Evolutionary conservation across 2,329 filamentous ascomycete species (phyloP).

Genomic region (Penicillium sp.): DNA sequence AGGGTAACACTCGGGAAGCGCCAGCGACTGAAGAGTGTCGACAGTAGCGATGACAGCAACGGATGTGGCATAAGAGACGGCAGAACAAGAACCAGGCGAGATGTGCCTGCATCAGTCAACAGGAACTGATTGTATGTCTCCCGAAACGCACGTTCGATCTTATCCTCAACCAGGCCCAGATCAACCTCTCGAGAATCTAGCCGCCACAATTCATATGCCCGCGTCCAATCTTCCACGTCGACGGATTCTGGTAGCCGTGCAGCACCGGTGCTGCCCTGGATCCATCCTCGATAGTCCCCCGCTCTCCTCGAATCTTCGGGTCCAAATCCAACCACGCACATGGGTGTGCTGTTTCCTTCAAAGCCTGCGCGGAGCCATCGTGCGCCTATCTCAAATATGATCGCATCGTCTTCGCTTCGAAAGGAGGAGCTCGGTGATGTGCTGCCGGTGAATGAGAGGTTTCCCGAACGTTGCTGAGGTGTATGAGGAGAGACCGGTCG

Average conservation of each 20-base stretch:
- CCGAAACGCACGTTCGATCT: constrained; percentile 76
- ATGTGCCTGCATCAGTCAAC: constrained; percentile 60
- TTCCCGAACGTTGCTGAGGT: constrained; percentile 52
- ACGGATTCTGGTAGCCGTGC: constrained; percentile 27
- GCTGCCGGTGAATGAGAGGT: constrained; percentile 53
- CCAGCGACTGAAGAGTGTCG: constrained; percentile 76
- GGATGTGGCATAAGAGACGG: constrained; percentile 76
- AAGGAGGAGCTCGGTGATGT: constrained; percentile 58
- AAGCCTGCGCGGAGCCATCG: constrained; percentile 79
- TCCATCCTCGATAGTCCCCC: constrained; percentile 77
- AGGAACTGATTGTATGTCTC: constrained; percentile 78
- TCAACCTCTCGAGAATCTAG: constrained; percentile 71
- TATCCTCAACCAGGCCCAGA: constrained; percentile 77
- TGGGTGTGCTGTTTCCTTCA: constrained; percentile 73
- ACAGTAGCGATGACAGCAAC: constrained; percentile 70
- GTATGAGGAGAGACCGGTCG: constrained; percentile 58
- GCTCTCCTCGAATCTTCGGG: constrained; percentile 73
- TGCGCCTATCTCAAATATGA: constrained; percentile 80
- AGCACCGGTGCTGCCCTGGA: constrained; percentile 52
- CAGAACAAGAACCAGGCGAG: constrained; percentile 71
- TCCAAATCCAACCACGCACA: constrained; percentile 69
- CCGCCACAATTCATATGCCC: constrained; percentile 68
- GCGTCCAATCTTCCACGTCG: constrained; percentile 45
- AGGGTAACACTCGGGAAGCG: constrained; percentile 78
- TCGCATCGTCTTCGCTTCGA: constrained; percentile 74